Conservation (phyloP, 2,329 filamentous ascomycete genomes). For the Paraphaeosphaeria minitans region DNA sequence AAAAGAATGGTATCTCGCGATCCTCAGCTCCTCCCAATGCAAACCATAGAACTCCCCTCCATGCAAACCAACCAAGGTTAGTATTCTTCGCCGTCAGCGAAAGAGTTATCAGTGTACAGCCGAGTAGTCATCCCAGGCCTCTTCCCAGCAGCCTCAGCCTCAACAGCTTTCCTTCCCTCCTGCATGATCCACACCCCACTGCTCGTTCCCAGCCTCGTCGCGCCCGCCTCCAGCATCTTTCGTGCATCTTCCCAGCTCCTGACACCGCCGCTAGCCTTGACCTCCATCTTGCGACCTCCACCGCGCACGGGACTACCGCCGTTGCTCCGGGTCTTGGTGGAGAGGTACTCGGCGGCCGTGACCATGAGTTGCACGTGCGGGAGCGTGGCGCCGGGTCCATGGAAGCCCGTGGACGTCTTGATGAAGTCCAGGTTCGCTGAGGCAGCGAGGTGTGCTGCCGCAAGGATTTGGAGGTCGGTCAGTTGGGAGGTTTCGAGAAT, state of each 20-base stretch:
- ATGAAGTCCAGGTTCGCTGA: slow-evolving; percentile 63
- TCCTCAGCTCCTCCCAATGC: slow-evolving; percentile 2
- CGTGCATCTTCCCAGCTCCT: slow-evolving; percentile 56
- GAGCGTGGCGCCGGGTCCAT: slow-evolving; percentile 58
- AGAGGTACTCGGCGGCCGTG: slow-evolving; percentile 53
- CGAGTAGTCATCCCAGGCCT: slow-evolving; percentile 34
- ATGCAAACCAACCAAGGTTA: slow-evolving; percentile 8
- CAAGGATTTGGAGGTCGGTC: slow-evolving; percentile 55
- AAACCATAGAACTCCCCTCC: neutral
- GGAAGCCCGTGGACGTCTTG: slow-evolving; percentile 66
- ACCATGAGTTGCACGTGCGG: slow-evolving; percentile 62
- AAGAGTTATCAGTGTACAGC: slow-evolving; percentile 45
- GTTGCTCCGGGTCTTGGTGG: slow-evolving; percentile 31
- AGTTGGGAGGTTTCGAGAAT: slow-evolving; percentile 65
- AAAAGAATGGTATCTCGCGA: neutral
- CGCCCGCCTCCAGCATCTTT: slow-evolving; percentile 62
- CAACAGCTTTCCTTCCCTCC: slow-evolving; percentile 44
- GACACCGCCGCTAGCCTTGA: slow-evolving; percentile 65
- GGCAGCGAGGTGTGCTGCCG: slow-evolving; percentile 58
- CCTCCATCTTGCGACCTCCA: slow-evolving; percentile 49
- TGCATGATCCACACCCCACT: slow-evolving; percentile 61
- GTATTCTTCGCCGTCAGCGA: slow-evolving; percentile 17
- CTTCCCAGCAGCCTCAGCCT: slow-evolving; percentile 18
- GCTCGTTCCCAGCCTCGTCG: slow-evolving; percentile 62
- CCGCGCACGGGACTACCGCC: slow-evolving; percentile 22